Evolutionary conservation across 768 basidiomycete genomes (phyloP).

Genomic region (Hericium rajendrae): DNA sequence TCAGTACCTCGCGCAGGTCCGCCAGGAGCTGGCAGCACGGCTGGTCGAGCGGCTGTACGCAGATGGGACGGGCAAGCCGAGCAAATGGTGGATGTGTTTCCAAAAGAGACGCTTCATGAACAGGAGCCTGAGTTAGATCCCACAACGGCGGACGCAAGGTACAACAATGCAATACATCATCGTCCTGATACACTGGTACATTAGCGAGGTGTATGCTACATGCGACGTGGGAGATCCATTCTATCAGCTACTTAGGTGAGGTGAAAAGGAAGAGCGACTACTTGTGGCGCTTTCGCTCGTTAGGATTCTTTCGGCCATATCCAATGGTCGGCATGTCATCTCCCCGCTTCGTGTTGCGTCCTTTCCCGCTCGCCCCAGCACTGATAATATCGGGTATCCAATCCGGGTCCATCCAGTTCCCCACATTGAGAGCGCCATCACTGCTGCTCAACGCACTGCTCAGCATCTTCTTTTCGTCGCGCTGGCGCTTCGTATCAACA

Average conservation of each 20-base stretch:
- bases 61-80: slow-evolving; percentile 88
- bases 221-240: not conserved
- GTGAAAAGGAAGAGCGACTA: slow-evolving; percentile 3
- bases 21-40: slow-evolving; percentile 84
- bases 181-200: not conserved
- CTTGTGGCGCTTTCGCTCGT: slow-evolving; percentile 62
- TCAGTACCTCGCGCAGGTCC: slow-evolving; percentile 84
- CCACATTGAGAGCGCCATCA: slow-evolving; percentile 42
- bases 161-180: slow-evolving; percentile 16
- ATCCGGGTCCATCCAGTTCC: slow-evolving; percentile 93
- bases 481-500: slow-evolving; percentile 60
- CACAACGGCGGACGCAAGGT: slow-evolving; percentile 6
- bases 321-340: slow-evolving; percentile 79
- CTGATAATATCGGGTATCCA: slow-evolving; percentile 80
- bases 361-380: slow-evolving; percentile 61
- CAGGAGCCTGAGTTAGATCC: slow-evolving; percentile 61
- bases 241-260: not conserved
- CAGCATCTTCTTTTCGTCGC: slow-evolving; percentile 70
- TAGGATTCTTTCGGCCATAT: slow-evolving; percentile 83
- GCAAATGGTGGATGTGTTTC: slow-evolving; percentile 99
- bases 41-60: slow-evolving; percentile 85
- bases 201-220: not conserved
- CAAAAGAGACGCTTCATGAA: slow-evolving; percentile 97
- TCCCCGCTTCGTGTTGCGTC: slow-evolving; percentile 40
- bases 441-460: slow-evolving; percentile 46